These are phyloP conservation scores for Phytophthora kernoviae DNA, from an alignment of 352 stramenopile genomes.

Conservation along the genomic window DNA sequence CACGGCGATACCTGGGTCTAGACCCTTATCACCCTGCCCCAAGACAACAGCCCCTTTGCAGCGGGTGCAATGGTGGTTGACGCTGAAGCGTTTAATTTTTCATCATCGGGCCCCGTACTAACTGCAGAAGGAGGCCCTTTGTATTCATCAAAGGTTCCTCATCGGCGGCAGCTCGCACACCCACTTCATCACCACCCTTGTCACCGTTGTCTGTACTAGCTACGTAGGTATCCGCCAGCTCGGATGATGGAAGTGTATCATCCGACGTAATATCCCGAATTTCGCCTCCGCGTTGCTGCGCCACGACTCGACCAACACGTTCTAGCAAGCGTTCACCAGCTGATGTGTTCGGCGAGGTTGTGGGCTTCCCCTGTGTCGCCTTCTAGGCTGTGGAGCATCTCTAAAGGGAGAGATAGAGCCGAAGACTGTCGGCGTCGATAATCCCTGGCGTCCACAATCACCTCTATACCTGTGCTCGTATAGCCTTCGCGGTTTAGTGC, in stretches of 20 bases:
- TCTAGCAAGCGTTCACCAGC: constrained; percentile 59
- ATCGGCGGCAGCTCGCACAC: constrained; percentile 9
- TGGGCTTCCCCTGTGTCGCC: constrained; percentile 30
- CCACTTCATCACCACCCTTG: constrained; percentile 13
- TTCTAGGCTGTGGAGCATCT: constrained; percentile 48
- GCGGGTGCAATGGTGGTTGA: not conserved
- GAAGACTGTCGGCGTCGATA: constrained; percentile 19
- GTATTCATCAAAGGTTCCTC: constrained; percentile 32
- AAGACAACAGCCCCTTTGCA: constrained; percentile 19
- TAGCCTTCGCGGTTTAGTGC: constrained; percentile 7
- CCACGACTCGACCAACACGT: constrained; percentile 72
- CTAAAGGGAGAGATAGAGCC: constrained; percentile 36
- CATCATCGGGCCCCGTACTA: constrained; percentile 8
- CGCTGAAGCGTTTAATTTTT: constrained; percentile 5
- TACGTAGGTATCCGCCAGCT: constrained; percentile 32
- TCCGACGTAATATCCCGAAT: constrained; percentile 83
- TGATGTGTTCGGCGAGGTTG: constrained; percentile 18
- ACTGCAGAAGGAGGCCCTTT: constrained; percentile 7
- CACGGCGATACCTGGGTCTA: constrained; percentile 73
- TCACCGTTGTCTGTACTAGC: constrained; percentile 23
- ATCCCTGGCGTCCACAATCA: not conserved
- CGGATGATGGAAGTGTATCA: constrained; percentile 26
- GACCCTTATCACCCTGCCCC: constrained; percentile 48
- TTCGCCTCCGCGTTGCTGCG: constrained; percentile 72
- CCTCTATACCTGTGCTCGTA: not conserved